phyloP scores from a whole-genome alignment of 495 filamentous ascomycete species.

The Tuber calosporum region DNA sequence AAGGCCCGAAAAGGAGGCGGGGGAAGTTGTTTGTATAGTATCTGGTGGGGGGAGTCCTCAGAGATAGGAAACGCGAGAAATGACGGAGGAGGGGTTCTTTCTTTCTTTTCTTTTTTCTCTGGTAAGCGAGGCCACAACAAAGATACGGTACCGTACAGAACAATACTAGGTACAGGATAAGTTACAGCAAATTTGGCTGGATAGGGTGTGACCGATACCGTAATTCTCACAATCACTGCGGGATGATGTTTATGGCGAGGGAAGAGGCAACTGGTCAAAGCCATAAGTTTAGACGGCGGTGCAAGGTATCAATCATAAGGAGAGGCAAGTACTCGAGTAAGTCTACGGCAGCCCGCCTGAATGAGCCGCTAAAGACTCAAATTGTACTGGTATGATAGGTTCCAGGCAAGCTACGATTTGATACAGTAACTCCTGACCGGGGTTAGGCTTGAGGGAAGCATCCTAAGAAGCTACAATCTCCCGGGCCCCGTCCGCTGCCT shows the following conservation, averaged over 20 bases:
- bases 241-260: slow-evolving; percentile 34
- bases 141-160: background rate
- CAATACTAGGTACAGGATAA: too few relatives aligned
- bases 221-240: slow-evolving; percentile 10
- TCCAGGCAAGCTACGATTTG: too few relatives aligned
- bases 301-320: too few relatives aligned
- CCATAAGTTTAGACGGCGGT: background rate
- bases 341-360: background rate
- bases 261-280: slow-evolving; percentile 3
- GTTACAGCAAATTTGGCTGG: background rate
- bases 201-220: background rate
- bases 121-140: background rate
- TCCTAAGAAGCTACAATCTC: too few relatives aligned
- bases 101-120: background rate
- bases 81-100: slow-evolving; percentile 31
- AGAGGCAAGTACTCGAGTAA: too few relatives aligned
- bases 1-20: background rate
- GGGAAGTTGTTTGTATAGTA: slow-evolving; percentile 3
- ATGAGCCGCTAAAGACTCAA: background rate
- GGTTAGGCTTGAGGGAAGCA: background rate
- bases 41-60: slow-evolving; percentile 18
- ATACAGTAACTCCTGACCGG: background rate
- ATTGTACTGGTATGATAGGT: background rate
- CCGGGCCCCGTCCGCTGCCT: too few relatives aligned
- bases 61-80: slow-evolving; percentile 26